Conservation (phyloP, 163 green algal species). For the Volvox carteri region DNA sequence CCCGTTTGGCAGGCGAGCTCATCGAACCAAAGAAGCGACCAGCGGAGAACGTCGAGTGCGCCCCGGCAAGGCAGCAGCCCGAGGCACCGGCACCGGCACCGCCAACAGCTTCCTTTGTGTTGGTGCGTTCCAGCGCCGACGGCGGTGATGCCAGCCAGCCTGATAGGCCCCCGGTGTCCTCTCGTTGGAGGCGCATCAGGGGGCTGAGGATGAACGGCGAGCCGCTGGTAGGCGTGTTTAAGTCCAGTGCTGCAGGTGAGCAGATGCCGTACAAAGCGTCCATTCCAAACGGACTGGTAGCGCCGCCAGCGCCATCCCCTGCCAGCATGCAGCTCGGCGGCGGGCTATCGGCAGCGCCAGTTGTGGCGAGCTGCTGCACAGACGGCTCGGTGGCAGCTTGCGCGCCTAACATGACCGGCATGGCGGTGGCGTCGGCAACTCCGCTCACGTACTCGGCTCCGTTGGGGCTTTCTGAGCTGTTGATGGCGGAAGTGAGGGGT, state of each 20-base stretch:
- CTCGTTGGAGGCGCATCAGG: not conserved
- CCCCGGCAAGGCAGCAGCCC: not conserved
- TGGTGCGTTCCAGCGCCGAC: not conserved
- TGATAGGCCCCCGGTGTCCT: not conserved
- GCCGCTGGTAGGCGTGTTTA: not conserved
- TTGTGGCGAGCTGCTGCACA: not conserved
- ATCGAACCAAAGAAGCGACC: not conserved
- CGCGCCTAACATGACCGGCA: not conserved
- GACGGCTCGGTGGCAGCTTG: not conserved
- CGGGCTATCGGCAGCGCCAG: not conserved
- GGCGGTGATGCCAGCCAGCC: conserved; percentile 28
- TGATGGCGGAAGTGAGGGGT: not conserved
- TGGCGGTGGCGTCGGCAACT: not conserved
- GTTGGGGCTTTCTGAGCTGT: not conserved
- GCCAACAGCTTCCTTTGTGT: not conserved
- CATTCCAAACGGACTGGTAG: not conserved
- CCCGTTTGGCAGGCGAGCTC: not conserved
- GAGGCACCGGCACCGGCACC: not conserved
- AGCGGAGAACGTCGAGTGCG: not conserved
- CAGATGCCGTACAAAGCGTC: not conserved
- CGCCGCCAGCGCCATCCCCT: not conserved
- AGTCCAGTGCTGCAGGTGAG: not conserved
- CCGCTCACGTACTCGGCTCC: not conserved
- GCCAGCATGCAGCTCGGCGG: not conserved
- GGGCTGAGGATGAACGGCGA: conserved; percentile 23